phyloP scores from a whole-genome alignment of 2,329 filamentous ascomycete species.

The Cladosporium sphaerospermum region DNA sequence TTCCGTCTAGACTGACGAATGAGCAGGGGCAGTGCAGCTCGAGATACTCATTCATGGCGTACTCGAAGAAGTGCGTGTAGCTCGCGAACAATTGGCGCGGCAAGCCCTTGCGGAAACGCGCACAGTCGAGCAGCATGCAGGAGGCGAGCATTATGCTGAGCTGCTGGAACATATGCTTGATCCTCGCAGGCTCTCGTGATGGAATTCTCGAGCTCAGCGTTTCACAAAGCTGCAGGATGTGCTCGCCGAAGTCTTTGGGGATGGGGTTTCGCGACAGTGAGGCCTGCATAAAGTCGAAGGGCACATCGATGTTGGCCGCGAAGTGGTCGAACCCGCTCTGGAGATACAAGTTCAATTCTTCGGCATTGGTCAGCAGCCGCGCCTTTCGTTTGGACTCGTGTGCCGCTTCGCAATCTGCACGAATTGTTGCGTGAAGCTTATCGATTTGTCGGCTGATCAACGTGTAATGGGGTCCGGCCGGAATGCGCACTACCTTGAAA shows the following conservation, averaged over 20 bases:
- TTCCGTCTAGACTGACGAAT: conserved; percentile 29
- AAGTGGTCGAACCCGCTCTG: conserved; percentile 49
- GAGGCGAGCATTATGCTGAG: conserved; percentile 46
- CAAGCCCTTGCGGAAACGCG: conserved; percentile 33
- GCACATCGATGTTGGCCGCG: conserved; percentile 36
- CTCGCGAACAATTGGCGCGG: conserved; percentile 34
- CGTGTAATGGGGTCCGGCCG: conserved; percentile 39
- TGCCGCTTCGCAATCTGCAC: conserved; percentile 36
- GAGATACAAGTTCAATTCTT: conserved; percentile 43
- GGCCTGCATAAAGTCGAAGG: conserved; percentile 48
- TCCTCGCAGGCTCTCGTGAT: conserved; percentile 25
- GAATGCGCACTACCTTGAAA: conserved; percentile 43
- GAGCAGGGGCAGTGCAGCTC: conserved; percentile 44
- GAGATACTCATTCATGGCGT: conserved; percentile 41
- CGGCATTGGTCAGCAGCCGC: conserved; percentile 43
- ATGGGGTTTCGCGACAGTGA: conserved; percentile 41
- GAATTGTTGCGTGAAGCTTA: conserved; percentile 41
- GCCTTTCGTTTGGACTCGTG: conserved; percentile 38
- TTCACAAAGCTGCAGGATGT: conserved; percentile 45
- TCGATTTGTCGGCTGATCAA: conserved; percentile 46
- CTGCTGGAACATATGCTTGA: conserved; percentile 37
- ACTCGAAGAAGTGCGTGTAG: conserved; percentile 39
- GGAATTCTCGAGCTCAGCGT: conserved; percentile 32
- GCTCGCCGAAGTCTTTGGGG: conserved; percentile 43
- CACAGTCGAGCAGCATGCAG: conserved; percentile 45